phyloP scores from a whole-genome alignment of 2,329 filamentous ascomycete species.

The Oidium heveae region DNA sequence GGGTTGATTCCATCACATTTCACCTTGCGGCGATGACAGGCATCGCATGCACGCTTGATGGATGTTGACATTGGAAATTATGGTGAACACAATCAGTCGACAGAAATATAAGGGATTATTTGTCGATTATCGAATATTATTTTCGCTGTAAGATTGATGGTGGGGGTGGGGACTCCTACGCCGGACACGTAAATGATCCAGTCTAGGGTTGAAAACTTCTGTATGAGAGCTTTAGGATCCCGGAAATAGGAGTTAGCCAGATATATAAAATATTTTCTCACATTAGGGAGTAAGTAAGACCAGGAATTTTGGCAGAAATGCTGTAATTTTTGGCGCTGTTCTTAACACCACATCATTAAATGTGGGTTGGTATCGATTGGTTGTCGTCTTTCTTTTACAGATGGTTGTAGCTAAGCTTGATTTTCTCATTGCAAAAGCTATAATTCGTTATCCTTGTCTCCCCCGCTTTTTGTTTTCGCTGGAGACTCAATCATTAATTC shows the following conservation, averaged over 20 bases:
- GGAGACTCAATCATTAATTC: background rate
- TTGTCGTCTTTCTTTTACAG: too few relatives aligned
- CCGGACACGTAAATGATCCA: background rate
- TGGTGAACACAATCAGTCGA: background rate
- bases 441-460: background rate
- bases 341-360: too few relatives aligned
- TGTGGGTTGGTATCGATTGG: too few relatives aligned
- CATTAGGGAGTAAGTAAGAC: too few relatives aligned
- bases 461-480: background rate
- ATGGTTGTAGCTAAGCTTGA: too few relatives aligned
- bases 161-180: background rate
- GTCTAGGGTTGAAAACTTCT: background rate
- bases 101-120: background rate
- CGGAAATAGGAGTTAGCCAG: too few relatives aligned
- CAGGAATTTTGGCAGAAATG: too few relatives aligned
- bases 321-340: too few relatives aligned
- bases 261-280: too few relatives aligned
- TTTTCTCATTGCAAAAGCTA: too few relatives aligned
- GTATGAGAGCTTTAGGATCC: too few relatives aligned
- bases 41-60: constrained; percentile 38
- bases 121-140: background rate
- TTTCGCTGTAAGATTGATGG: background rate
- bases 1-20: constrained; percentile 48
- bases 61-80: constrained; percentile 11
- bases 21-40: constrained; percentile 50